phyloP scores from a whole-genome alignment of 2,329 filamentous ascomycete genomes.

The Pseudocercospora fuligena region DNA sequence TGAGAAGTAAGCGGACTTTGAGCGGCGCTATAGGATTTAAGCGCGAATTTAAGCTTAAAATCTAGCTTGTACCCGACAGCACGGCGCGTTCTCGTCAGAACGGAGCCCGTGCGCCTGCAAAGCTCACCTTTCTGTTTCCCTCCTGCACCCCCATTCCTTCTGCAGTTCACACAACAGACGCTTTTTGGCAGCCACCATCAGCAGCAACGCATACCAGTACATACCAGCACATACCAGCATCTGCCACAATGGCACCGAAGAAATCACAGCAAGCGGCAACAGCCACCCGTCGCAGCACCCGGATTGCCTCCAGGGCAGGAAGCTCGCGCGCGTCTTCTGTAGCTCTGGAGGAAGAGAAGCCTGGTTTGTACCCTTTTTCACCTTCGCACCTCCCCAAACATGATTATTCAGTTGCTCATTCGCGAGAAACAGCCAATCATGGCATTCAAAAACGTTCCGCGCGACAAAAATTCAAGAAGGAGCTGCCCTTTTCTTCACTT shows the following conservation, averaged over 20 bases:
- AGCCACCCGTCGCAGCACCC: slow-evolving; percentile 21
- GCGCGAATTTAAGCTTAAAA: not conserved
- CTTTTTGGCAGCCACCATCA: not conserved
- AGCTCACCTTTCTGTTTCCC: not conserved
- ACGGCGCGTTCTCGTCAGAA: not conserved
- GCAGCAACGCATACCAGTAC: too few species aligned
- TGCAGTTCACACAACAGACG: not conserved
- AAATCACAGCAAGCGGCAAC: not conserved
- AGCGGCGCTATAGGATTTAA: not conserved
- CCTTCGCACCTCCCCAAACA: not conserved
- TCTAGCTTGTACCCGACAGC: not conserved
- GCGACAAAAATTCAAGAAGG: slow-evolving; percentile 6
- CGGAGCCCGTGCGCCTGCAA: not conserved
- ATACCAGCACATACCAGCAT: not conserved
- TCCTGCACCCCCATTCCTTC: not conserved
- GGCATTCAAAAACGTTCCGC: slow-evolving; percentile 2
- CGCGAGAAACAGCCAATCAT: not conserved
- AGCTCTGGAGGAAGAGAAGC: slow-evolving; percentile 10
- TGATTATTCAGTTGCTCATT: not conserved
- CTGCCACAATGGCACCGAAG: slow-evolving; percentile 1
- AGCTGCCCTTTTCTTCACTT: slow-evolving; percentile 11
- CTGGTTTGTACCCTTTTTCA: slow-evolving; percentile 16
- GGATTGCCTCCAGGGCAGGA: slow-evolving; percentile 17
- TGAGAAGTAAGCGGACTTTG: not conserved
- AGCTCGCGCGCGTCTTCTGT: slow-evolving; percentile 21